Evolutionary conservation across 2,329 filamentous ascomycete genomes (phyloP).

Genomic region (Corynespora cassiicola): DNA sequence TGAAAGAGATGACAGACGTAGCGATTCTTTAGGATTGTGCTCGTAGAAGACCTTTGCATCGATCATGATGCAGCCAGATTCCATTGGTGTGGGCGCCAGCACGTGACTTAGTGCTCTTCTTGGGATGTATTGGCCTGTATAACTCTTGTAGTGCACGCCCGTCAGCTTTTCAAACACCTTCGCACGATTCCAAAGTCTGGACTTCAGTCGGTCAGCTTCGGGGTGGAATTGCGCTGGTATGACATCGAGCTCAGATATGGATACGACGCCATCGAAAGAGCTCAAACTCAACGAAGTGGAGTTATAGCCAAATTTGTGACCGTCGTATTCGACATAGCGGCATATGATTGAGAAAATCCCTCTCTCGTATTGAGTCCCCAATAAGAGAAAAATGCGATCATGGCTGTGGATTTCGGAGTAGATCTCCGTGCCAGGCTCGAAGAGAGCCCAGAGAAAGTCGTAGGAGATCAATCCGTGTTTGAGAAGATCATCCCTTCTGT

Average conservation of each 20-base stretch:
- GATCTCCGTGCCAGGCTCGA: conserved; percentile 20
- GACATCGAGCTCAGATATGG: too few species aligned
- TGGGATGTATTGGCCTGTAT: too few species aligned
- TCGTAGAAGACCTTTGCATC: conserved; percentile 2
- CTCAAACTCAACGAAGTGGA: conserved; percentile 17
- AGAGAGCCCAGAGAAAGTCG: conserved; percentile 22
- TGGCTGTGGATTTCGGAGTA: conserved; percentile 16
- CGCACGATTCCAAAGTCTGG: too few species aligned
- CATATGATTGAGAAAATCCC: conserved; percentile 14
- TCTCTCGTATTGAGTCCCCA: conserved; percentile 11
- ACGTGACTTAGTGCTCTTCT: too few species aligned
- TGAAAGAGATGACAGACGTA: conserved; percentile 1
- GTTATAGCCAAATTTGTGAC: conserved; percentile 27
- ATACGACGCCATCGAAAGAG: too few species aligned
- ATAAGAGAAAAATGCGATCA: conserved; percentile 18
- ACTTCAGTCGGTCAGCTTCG: too few species aligned
- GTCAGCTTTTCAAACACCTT: too few species aligned
- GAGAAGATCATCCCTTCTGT: conserved; percentile 19
- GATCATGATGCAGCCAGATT: conserved; percentile 1
- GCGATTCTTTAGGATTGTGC: neutral
- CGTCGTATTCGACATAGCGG: conserved; percentile 33
- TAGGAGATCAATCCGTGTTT: conserved; percentile 20
- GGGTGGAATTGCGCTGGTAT: too few species aligned
- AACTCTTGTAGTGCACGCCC: too few species aligned
- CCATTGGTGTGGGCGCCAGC: neutral